A percentile compares a stretch with the other conserved stretches of the same genome.
These are phyloP conservation scores for Pulveroboletus frians DNA, from an alignment of 768 basidiomycete genomes.

Conservation along the genomic window DNA sequence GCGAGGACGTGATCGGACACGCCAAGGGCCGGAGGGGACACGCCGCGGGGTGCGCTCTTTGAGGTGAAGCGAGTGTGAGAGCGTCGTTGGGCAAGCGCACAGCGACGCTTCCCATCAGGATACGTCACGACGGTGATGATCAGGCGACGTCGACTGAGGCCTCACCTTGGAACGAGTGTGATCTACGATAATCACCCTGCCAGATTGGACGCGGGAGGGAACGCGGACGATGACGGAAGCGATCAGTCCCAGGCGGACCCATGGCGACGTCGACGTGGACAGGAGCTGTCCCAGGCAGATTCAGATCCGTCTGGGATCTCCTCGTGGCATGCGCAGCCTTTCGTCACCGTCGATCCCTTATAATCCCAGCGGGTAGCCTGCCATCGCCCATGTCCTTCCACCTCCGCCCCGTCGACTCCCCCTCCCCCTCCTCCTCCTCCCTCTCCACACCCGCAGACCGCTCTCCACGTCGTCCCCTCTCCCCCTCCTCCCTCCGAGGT, in stretches of 20 bases:
- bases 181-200: constrained; percentile 18
- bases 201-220: too few species aligned
- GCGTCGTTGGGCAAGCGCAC: too few species aligned
- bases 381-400: constrained; percentile 49
- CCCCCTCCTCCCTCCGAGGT: constrained; percentile 63
- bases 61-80: neutral
- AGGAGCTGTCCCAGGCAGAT: too few species aligned
- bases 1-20: too few species aligned
- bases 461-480: constrained; percentile 51
- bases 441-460: constrained; percentile 43
- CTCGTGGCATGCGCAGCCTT: constrained; percentile 24
- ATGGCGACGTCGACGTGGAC: too few species aligned
- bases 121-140: constrained; percentile 7
- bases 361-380: too few species aligned
- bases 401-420: constrained; percentile 51
- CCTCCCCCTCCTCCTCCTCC: constrained; percentile 54
- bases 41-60: too few species aligned
- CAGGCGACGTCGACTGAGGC: neutral
- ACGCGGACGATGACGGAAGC: too few species aligned
- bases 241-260: too few species aligned
- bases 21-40: too few species aligned
- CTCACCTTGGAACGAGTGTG: too few species aligned
- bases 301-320: too few species aligned
- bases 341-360: constrained; percentile 27
- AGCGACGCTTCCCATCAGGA: neutral